A percentile compares a stretch with the other conserved stretches of the same genome.
These are phyloP conservation scores for Trametes versicolor DNA, from an alignment of 1,284 basidiomycete genomes.

Conservation along the genomic window DNA sequence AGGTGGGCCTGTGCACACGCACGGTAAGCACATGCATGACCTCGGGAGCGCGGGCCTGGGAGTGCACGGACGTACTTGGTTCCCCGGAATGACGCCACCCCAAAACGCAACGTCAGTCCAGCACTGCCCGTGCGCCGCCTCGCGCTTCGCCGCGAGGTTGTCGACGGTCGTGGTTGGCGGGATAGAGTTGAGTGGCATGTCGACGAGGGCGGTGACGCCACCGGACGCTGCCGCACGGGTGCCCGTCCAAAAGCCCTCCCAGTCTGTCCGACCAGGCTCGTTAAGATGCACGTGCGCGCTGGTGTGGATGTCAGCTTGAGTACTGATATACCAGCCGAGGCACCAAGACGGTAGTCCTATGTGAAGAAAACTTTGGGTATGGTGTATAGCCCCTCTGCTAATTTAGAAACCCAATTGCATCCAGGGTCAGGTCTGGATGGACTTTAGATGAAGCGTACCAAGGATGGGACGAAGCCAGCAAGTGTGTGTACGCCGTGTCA, in stretches of 20 bases:
- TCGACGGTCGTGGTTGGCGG: conserved; percentile 90
- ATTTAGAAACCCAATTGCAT: no score
- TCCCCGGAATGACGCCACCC: conserved; percentile 93
- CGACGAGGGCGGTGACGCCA: conserved; percentile 91
- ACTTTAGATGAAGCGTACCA: no score
- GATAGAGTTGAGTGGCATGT: conserved; percentile 97
- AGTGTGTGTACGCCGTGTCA: no score
- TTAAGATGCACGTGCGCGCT: conserved; percentile 94
- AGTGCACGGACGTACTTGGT: conserved; percentile 62
- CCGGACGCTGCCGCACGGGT: conserved; percentile 90
- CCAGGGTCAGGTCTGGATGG: no score
- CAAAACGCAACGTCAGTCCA: conserved; percentile 92
- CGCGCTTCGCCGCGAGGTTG: conserved; percentile 76
- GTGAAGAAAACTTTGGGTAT: no score
- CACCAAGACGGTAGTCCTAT: not conserved
- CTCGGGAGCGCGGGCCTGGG: conserved; percentile 1
- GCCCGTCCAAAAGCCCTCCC: conserved; percentile 95
- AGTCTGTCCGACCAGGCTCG: conserved; percentile 90
- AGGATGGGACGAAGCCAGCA: no score
- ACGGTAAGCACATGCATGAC: conserved; percentile 13
- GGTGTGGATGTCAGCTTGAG: conserved; percentile 14
- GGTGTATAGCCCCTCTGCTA: no score
- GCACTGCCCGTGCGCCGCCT: conserved; percentile 78
- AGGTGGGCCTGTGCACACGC: conserved; percentile 63
- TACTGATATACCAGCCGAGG: not conserved